A percentile compares a stretch with the other conserved stretches of the same genome.
Evolutionary conservation across 2,329 filamentous ascomycete genomes (phyloP).

Genomic region (Sphaerulina musiva): DNA sequence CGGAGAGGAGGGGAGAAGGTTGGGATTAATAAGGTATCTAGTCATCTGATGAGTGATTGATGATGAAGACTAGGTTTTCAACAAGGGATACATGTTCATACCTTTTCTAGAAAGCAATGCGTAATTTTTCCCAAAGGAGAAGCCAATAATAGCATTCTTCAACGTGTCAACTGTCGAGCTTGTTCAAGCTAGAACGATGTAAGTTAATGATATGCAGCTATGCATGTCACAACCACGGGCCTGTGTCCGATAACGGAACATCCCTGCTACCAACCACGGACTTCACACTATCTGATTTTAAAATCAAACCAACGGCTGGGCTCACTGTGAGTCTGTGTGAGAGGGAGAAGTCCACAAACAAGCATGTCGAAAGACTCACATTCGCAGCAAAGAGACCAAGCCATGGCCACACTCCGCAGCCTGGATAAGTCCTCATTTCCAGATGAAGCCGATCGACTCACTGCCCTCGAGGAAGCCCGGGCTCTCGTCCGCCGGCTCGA

Average conservation of each 20-base stretch:
- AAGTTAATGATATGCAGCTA: not conserved
- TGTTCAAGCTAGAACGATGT: no score
- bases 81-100: no score
- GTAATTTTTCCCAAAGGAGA: no score
- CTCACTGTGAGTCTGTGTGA: not conserved
- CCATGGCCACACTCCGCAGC: not conserved
- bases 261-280: not conserved
- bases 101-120: no score
- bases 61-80: no score
- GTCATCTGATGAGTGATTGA: no score
- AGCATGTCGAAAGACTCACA: not conserved
- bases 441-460: slow-evolving; percentile 5
- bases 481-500: slow-evolving; percentile 14
- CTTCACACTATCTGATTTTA: not conserved
- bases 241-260: not conserved
- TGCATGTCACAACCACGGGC: not conserved
- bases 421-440: slow-evolving; percentile 9
- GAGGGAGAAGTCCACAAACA: not conserved
- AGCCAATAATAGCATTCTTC: no score
- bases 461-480: slow-evolving; percentile 9
- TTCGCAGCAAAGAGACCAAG: not conserved
- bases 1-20: no score
- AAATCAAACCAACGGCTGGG: no score
- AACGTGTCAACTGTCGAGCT: no score
- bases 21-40: no score